These are phyloP conservation scores for Nannochloropsis gaditana DNA, from an alignment of 108 stramenopile genomes.

Conservation along the genomic window DNA sequence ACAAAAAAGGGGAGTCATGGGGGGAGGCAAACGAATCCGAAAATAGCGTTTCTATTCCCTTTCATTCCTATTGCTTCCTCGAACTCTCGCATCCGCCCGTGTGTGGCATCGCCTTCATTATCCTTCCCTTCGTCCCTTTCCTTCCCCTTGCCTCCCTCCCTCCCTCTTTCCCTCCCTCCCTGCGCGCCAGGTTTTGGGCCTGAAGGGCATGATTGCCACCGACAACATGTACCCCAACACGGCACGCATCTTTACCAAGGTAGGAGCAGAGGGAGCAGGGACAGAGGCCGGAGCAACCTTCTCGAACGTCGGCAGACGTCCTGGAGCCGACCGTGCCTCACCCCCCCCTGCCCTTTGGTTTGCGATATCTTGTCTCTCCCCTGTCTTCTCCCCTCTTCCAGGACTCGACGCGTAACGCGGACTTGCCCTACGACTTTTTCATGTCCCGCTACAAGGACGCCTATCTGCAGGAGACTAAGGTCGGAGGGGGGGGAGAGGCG, in stretches of 20 bases:
- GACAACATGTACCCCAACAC: constrained; percentile 91
- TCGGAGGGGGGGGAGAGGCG: constrained; percentile 16
- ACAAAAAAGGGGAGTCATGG: background rate
- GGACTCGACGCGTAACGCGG: constrained; percentile 91
- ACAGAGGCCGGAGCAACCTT: too few relatives aligned
- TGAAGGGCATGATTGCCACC: constrained; percentile 86
- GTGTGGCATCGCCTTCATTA: background rate
- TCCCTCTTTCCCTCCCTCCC: too few relatives aligned
- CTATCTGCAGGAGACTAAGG: constrained; percentile 56
- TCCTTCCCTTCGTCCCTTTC: background rate
- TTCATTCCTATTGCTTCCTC: background rate
- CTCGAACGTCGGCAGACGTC: too few relatives aligned
- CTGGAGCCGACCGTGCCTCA: too few relatives aligned
- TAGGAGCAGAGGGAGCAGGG: background rate
- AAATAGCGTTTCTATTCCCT: background rate
- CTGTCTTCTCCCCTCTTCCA: background rate
- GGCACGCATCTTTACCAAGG: background rate
- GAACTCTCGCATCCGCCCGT: background rate
- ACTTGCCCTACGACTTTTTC: constrained; percentile 96
- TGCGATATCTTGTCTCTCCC: constrained; percentile 5
- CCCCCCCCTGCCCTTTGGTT: too few relatives aligned
- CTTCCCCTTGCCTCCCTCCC: too few relatives aligned
- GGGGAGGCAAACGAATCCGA: background rate
- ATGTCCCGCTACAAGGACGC: constrained; percentile 86
- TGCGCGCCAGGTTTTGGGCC: constrained; percentile 58